Conservation (phyloP, 2,329 filamentous ascomycete species). For the Trematosphaeria pertusa region DNA sequence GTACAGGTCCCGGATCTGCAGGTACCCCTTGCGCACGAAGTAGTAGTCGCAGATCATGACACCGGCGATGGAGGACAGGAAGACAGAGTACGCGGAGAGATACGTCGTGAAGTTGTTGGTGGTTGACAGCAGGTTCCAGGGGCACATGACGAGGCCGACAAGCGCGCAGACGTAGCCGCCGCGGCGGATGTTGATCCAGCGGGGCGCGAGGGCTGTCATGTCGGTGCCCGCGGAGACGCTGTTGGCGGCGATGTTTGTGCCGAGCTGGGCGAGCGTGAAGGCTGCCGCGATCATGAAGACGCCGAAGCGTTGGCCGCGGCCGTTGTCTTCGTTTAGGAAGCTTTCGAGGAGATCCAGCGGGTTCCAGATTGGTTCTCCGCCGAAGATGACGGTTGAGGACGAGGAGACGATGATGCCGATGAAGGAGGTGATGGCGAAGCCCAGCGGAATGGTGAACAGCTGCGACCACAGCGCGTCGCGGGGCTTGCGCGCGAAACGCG, state of each 20-base stretch:
- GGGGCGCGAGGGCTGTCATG: constrained; percentile 79
- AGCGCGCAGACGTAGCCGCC: constrained; percentile 85
- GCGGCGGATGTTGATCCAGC: constrained; percentile 83
- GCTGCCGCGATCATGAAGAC: constrained; percentile 62
- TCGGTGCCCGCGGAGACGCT: constrained; percentile 84
- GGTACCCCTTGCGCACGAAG: constrained; percentile 79
- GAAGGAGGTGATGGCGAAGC: constrained; percentile 74
- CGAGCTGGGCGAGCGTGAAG: constrained; percentile 75
- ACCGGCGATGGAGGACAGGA: constrained; percentile 92
- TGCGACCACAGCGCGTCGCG: constrained; percentile 82
- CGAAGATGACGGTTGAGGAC: constrained; percentile 53
- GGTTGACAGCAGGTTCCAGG: constrained; percentile 77
- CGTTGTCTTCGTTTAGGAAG: constrained; percentile 51
- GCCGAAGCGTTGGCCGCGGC: constrained; percentile 52
- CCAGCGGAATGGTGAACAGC: constrained; percentile 61
- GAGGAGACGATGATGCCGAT: constrained; percentile 66
- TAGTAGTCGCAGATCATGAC: constrained; percentile 92
- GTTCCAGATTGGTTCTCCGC: constrained; percentile 51
- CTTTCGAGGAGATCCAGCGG: constrained; percentile 49
- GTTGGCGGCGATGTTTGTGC: constrained; percentile 88
- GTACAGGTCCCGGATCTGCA: constrained; percentile 81
- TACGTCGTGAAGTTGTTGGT: constrained; percentile 91
- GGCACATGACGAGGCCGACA: constrained; percentile 84
- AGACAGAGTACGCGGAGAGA: constrained; percentile 89
- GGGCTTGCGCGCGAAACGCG: constrained; percentile 80